Base-by-base conservation (phyloP, 1,139 yeast genomes). In the Suhomyces maxii region DNA sequence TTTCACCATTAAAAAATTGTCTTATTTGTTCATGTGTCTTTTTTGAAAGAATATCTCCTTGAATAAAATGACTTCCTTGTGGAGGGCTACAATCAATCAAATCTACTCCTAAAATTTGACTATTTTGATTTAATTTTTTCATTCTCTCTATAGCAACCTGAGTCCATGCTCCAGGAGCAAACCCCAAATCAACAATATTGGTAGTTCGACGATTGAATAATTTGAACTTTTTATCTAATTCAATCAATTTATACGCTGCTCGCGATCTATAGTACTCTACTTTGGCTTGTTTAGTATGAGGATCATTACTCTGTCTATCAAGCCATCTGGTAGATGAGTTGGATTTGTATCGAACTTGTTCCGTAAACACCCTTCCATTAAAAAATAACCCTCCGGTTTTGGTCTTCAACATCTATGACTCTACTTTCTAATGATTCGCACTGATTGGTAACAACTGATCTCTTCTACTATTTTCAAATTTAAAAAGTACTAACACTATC, bases 241-340 rank as follows among this genome's bases (percentile, higher is more conserved):
- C 89, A 18, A 83, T 63, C 37, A 93, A 71, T 61, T 93, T 93
- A 69, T 81, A 91, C 0, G 98, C 98, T 0, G 99, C 99, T 41
- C 99, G 69, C 2, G 97, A 89, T 55, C 84, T 77, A 55, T 80
- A 80, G 49, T 86, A 79, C 42, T 78, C 76, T 9, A 70, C 68
- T 58, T 80, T 83, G 6, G 97, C 90, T 53, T 83, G 83, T 45
- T 78, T 73, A 3, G 89, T 76, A 63, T 74, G 89, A 37, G 60
- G 71, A 63, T 90, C 97, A 23, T 67, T 72, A 34, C 68, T 64
- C 52, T 87, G 95, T 47, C 97, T 76, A 32, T 79, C 73, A 2
- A 89, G 65, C 97, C 98, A 90, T 53, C 84, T 68, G 33, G 69
- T 70, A 0, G 95, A 86, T 1, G 86, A 80, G n/a, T 73, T 57